phyloP scores from a whole-genome alignment of 2,329 filamentous ascomycete genomes.

The Achaetomium macrosporum region DNA sequence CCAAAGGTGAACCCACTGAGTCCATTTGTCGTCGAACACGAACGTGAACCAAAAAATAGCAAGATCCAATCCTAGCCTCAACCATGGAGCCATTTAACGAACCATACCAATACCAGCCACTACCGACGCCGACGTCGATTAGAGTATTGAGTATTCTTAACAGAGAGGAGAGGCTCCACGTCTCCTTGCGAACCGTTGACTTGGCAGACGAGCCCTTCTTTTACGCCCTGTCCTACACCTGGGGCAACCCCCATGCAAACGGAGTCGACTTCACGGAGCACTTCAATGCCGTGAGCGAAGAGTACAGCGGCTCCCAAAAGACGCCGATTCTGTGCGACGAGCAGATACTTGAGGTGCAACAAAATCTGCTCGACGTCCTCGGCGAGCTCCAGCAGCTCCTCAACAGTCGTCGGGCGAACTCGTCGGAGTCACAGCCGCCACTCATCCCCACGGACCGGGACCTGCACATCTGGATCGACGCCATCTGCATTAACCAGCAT shows the following conservation, averaged over 20 bases:
- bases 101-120: slow-evolving; percentile 1
- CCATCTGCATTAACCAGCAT: slow-evolving; percentile 14
- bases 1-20: no score
- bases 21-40: no score
- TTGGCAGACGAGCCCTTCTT: slow-evolving; percentile 9
- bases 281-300: slow-evolving; percentile 6
- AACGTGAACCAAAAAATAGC: no score
- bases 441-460: not conserved
- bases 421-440: not conserved
- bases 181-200: slow-evolving; percentile 3
- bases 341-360: slow-evolving; percentile 1
- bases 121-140: slow-evolving; percentile 7
- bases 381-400: not conserved
- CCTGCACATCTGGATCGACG: slow-evolving; percentile 12
- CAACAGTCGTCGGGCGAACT: no score
- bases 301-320: slow-evolving; percentile 1
- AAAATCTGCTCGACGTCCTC: slow-evolving; percentile 7
- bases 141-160: not conserved
- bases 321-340: slow-evolving; percentile 4
- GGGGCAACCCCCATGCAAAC: slow-evolving; percentile 13
- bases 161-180: not conserved
- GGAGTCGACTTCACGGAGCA: slow-evolving; percentile 14
- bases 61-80: not conserved
- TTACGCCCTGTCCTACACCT: slow-evolving; percentile 11
- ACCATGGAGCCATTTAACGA: not conserved